Evolutionary conservation across 306 rosid genomes (phyloP), one percentile per base, ranked within the genome.

Genomic region (Sicyos edulis): DNA sequence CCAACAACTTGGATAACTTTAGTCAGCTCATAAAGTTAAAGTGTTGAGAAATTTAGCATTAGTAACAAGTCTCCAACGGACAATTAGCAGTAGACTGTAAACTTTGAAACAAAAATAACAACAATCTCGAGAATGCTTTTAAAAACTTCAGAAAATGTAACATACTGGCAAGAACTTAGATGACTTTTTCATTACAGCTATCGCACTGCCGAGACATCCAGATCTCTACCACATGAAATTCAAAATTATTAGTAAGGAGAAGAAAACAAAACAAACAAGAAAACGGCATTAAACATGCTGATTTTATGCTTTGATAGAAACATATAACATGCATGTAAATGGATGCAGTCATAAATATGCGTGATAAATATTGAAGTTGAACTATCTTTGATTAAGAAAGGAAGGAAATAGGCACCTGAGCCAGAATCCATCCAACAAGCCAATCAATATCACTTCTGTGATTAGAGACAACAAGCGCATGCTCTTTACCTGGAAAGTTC

Each of bases 371-470:
- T 4, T 49, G 21, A 44, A n/a, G 17, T 70, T 47, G 59, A 60
- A 49, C 34, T 54, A 57, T 68, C 75, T 63, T 42, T 22, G 74
- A 74, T 47, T 77, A 59, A 60, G 42, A 42, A 50, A 40, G 66
- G 52, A 64, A 29, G 64, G 55, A 78, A 74, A 69, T 20, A 71
- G 65, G 83, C 81, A 92, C 98, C 98, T 90, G 88, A 78, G 96
- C 92, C 75, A 88, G 75, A 75, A 88, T 81, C 98, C 96, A 90
- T 80, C 92, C 96, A 83, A 90, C 89, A 73, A 92, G 96, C 98
- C 98, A 92, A 80, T 92, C 96, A 73, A 90, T 90, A 55, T 89
- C 98, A 82, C 98, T 92, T 87, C 71, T 86, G 78, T 92, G 98
- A 82, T 92, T 92, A 79, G 69, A 88, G 74, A 90, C 42, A 59